Evolutionary conservation across 2,329 filamentous ascomycete species (phyloP).

Genomic region (Microcyclosporella mali): DNA sequence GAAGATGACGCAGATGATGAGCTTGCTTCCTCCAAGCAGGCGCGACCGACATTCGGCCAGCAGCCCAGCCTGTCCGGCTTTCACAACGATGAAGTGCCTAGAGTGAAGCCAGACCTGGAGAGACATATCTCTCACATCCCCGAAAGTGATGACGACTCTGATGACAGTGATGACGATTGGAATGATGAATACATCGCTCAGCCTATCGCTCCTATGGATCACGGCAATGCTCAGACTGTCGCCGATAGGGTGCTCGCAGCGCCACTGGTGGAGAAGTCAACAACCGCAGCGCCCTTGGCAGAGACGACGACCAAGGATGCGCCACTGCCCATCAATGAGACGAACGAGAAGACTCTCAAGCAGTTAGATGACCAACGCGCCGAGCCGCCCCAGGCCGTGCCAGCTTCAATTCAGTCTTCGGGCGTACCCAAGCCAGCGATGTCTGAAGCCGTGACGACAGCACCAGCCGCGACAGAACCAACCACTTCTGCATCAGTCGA

Average conservation of each 20-base stretch:
- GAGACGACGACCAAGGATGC: too few species aligned
- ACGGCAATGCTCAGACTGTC: slow-evolving; percentile 1
- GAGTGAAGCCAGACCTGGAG: slow-evolving; percentile 24
- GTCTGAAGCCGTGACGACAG: slow-evolving; percentile 8
- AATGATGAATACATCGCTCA: slow-evolving; percentile 1
- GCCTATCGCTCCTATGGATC: neutral
- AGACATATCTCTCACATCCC: slow-evolving; percentile 28
- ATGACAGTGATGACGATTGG: slow-evolving; percentile 14
- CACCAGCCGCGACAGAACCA: too few species aligned
- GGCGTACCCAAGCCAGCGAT: slow-evolving; percentile 10
- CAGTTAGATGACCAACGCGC: slow-evolving; percentile 11
- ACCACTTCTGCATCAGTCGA: too few species aligned
- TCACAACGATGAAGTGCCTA: slow-evolving; percentile 5
- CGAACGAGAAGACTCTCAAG: slow-evolving; percentile 6
- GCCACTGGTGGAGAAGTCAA: slow-evolving; percentile 1
- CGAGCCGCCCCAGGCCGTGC: slow-evolving; percentile 6
- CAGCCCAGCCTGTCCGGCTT: slow-evolving; percentile 8
- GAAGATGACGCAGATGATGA: slow-evolving; percentile 3
- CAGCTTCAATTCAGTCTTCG: slow-evolving; percentile 4
- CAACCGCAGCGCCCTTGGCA: too few species aligned
- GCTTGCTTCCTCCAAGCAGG: neutral
- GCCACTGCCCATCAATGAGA: slow-evolving; percentile 4
- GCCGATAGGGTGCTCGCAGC: slow-evolving; percentile 5
- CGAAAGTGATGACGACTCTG: slow-evolving; percentile 19
- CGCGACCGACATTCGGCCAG: slow-evolving; percentile 13